Evolutionary conservation across 768 basidiomycete genomes (phyloP).

Genomic region (Leccinellum albellum): DNA sequence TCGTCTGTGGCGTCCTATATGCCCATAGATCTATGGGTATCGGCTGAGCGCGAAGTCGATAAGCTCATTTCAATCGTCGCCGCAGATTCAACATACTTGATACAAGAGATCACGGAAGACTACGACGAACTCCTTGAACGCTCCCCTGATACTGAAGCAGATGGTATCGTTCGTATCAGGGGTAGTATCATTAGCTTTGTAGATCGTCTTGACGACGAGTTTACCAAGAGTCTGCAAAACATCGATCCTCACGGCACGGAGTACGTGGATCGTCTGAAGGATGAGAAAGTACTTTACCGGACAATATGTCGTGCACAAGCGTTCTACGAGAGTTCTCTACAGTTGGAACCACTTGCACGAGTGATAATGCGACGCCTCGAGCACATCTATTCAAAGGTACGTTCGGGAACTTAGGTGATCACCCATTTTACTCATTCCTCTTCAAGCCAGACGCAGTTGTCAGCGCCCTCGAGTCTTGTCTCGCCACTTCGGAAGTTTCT

Average conservation of each 20-base stretch:
- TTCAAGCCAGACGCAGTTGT: slow-evolving; percentile 87
- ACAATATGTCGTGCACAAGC: slow-evolving; percentile 91
- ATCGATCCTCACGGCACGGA: slow-evolving; percentile 99
- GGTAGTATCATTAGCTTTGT: slow-evolving; percentile 96
- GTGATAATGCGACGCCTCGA: slow-evolving; percentile 94
- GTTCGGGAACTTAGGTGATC: background rate
- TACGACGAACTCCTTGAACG: slow-evolving; percentile 91
- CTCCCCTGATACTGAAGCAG: slow-evolving; percentile 63
- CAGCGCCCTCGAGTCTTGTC: slow-evolving; percentile 77
- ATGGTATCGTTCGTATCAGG: slow-evolving; percentile 78
- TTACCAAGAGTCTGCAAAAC: slow-evolving; percentile 94
- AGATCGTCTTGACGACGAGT: slow-evolving; percentile 96
- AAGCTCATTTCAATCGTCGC: slow-evolving; percentile 79
- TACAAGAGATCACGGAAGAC: slow-evolving; percentile 84
- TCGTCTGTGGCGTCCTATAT: slow-evolving; percentile 82
- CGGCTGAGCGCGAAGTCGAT: slow-evolving; percentile 86
- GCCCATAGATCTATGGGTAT: slow-evolving; percentile 88
- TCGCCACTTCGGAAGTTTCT: slow-evolving; percentile 53
- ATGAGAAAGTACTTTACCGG: slow-evolving; percentile 91
- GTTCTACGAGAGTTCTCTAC: slow-evolving; percentile 79
- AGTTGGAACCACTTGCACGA: slow-evolving; percentile 76
- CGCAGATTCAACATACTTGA: slow-evolving; percentile 66
- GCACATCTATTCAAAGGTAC: slow-evolving; percentile 96
- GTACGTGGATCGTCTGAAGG: slow-evolving; percentile 94
- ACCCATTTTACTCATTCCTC: slow-evolving; percentile 6